phyloP scores from a whole-genome alignment of 78 protist species.

The Cavenderia fasciculata region DNA sequence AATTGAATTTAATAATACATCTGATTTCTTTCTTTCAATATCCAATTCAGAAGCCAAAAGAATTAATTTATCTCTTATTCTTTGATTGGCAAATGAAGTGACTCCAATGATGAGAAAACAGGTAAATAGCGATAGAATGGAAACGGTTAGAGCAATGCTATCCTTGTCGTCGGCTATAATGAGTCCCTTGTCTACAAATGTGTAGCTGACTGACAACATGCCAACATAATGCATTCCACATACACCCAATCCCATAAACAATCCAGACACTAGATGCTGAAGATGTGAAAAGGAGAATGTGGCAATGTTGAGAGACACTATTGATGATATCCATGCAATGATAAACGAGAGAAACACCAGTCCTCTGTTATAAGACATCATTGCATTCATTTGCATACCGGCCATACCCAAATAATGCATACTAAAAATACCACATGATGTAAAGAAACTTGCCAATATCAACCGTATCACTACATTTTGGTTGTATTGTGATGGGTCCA shows the following conservation, averaged over 20 bases:
- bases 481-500: too few species aligned
- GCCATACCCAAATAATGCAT: conserved; percentile 21
- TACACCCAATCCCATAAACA: conserved; percentile 1
- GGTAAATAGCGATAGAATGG: neutral
- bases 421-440: neutral
- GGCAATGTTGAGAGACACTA: neutral
- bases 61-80: conserved; percentile 6
- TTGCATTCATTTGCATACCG: conserved; percentile 8
- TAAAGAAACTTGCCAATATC: neutral
- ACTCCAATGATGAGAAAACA: neutral
- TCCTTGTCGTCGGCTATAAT: neutral
- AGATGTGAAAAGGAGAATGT: conserved; percentile 2
- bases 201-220: neutral
- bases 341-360: neutral
- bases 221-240: conserved; percentile 14
- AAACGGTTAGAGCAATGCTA: neutral
- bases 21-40: neutral
- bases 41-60: neutral
- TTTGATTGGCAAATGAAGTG: conserved; percentile 7
- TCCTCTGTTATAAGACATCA: neutral
- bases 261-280: neutral
- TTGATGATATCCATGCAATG: conserved; percentile 3
- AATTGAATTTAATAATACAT: conserved; percentile 2
- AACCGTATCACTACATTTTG: neutral
- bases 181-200: neutral